Base-by-base conservation (phyloP, 352 stramenopile species). In the Globisporangium megalacanthum region DNA sequence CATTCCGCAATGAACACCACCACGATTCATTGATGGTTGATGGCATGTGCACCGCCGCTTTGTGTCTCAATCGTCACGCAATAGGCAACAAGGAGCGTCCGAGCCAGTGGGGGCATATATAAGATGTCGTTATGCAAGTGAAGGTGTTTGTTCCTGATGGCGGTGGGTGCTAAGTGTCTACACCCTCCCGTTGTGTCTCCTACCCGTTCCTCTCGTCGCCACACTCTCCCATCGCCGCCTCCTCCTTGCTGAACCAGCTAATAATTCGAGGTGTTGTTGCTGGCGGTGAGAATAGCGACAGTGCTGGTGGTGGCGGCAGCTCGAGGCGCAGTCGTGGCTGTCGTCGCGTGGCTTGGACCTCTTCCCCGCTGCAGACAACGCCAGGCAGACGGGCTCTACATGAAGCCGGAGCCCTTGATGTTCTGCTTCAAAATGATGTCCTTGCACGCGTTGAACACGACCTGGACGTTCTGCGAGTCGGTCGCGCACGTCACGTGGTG, bases 371-470 rank as follows among this genome's bases (percentile, higher is more conserved):
- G n/a, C n/a, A n/a, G n/a, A n/a, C n/a, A n/a, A n/a, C n/a, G n/a
- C n/a, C n/a, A n/a, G n/a, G n/a, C n/a, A n/a, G n/a, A n/a, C n/a
- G n/a, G n/a, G n/a, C n/a, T n/a, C 49, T 92, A 89, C 79, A 92
- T 93, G 73, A 96, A 94, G 60, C 83, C 88, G 20, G 83, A 93
- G 61, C 88, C 85, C 67, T 95, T 94, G 65, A 98, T 88, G 86
- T 97, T 97, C 66, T 92, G 82, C 69, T 92, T 88, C 56, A 98
- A 79, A 67, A 98, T 96, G 66, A 97, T 97, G 62, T 98, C 88
- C 89, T 97, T 98, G 74, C 92, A 98, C 50, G 89, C 88, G 64
- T 98, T 97, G 84, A 98, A 98, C 56, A 98, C 95, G 69, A 97
- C 80, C 65, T 97, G 81, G 46, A 98, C 89, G 68, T 98, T 98